These are phyloP conservation scores for Candida michaelii DNA, from an alignment of 805 yeast genomes.

Conservation along the genomic window DNA sequence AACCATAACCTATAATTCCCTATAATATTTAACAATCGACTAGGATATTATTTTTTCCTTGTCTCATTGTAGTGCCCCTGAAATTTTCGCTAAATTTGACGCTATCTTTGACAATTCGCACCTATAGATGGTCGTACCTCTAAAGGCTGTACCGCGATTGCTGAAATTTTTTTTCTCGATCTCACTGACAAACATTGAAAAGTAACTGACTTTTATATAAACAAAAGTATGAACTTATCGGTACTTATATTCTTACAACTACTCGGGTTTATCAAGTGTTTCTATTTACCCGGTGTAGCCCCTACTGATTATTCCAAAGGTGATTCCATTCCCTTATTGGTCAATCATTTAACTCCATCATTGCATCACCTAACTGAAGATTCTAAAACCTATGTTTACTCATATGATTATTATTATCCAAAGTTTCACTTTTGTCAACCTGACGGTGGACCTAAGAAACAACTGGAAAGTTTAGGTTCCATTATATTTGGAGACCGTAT, in stretches of 20 bases:
- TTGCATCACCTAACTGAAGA: conserved; percentile 34
- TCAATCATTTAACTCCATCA: conserved; percentile 88
- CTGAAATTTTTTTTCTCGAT: conserved; percentile 4
- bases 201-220: neutral
- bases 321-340: conserved; percentile 73
- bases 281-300: conserved; percentile 94
- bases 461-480: conserved; percentile 88
- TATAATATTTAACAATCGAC: too few species aligned
- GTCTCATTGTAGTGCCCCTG: too few species aligned
- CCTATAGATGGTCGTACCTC: neutral
- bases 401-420: conserved; percentile 81
- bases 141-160: conserved; percentile 1
- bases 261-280: conserved; percentile 40
- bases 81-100: too few species aligned
- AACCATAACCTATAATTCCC: too few species aligned
- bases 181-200: neutral
- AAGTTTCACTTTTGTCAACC: conserved; percentile 86
- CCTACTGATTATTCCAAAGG: conserved; percentile 82
- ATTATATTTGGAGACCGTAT: conserved; percentile 94
- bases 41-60: too few species aligned
- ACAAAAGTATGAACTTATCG: neutral
- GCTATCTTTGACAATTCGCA: too few species aligned
- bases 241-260: conserved; percentile 2
- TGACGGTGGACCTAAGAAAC: conserved; percentile 60
- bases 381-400: conserved; percentile 59